phyloP scores from a whole-genome alignment of 192 early-diverging fungal species.

The Coemansia sp. region DNA sequence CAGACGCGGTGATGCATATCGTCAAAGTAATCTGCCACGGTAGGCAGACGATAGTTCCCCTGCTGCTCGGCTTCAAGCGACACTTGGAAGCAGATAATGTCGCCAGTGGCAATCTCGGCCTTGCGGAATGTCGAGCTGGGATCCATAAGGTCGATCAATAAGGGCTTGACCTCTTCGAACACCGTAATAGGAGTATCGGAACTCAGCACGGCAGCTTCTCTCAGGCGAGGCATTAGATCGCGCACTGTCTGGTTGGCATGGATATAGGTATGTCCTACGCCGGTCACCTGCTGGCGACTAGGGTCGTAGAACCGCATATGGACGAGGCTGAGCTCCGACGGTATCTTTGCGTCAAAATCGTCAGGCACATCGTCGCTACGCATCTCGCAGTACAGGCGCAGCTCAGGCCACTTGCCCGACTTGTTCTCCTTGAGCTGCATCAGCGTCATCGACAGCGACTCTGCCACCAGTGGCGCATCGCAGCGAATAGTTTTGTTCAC shows the following conservation, averaged over 20 bases:
- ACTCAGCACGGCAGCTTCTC: conserved; percentile 61
- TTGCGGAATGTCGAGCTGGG: conserved; percentile 62
- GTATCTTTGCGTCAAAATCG: conserved; percentile 13
- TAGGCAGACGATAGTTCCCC: conserved; percentile 19
- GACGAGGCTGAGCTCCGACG: conserved; percentile 59
- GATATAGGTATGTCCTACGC: conserved; percentile 63
- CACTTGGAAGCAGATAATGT: conserved; percentile 88
- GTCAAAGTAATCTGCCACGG: conserved; percentile 79
- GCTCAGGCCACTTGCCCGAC: conserved; percentile 38
- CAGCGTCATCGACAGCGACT: conserved; percentile 28
- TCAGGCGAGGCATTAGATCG: conserved; percentile 64
- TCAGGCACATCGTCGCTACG: conserved; percentile 20
- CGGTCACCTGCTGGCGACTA: conserved; percentile 60
- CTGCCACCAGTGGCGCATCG: conserved; percentile 63
- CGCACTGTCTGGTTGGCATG: conserved; percentile 59
- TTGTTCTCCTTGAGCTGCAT: conserved; percentile 42
- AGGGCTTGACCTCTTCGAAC: conserved; percentile 93
- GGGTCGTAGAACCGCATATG: conserved; percentile 91
- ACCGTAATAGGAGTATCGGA: conserved; percentile 63
- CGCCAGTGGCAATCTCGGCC: conserved; percentile 91
- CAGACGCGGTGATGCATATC: conserved; percentile 68
- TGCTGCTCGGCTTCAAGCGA: background rate
- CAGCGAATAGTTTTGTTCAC: conserved; percentile 92
- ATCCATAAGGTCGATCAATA: conserved; percentile 85
- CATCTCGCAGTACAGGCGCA: conserved; percentile 61